Evolutionary conservation across 2,329 filamentous ascomycete species (phyloP).

Genomic region (Hypoxylon sp.): DNA sequence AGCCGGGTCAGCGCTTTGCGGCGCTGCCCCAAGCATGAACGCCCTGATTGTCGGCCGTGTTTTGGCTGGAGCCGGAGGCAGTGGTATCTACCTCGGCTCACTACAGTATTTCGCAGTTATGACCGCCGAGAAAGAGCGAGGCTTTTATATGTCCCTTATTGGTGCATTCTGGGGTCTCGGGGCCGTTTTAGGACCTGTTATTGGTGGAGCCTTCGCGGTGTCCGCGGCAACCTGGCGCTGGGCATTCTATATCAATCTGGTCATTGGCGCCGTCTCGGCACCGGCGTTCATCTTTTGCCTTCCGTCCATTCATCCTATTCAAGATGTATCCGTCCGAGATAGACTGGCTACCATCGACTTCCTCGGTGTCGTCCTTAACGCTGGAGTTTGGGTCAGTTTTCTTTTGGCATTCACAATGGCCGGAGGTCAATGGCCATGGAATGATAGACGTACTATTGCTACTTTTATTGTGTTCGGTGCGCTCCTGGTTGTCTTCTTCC

Average conservation of each 20-base stretch:
- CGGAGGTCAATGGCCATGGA: conserved; percentile 63
- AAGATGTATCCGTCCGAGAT: conserved; percentile 44
- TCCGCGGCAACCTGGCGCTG: conserved; percentile 57
- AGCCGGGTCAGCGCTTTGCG: conserved; percentile 58
- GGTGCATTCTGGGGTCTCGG: conserved; percentile 57
- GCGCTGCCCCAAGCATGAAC: conserved; percentile 57
- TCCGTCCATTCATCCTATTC: conserved; percentile 45
- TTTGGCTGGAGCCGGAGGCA: conserved; percentile 57
- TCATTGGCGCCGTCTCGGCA: conserved; percentile 50
- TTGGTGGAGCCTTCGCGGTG: conserved; percentile 58
- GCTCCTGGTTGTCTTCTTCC: conserved; percentile 56
- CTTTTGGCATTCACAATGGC: conserved; percentile 65
- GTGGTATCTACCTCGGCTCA: conserved; percentile 54
- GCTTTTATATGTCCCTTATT: conserved; percentile 55
- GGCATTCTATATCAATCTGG: conserved; percentile 60
- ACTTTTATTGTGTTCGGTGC: conserved; percentile 61
- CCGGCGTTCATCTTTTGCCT: conserved; percentile 53
- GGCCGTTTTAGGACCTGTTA: conserved; percentile 55
- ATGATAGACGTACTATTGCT: conserved; percentile 59
- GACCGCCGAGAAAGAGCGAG: conserved; percentile 46
- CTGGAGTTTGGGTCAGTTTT: conserved; percentile 57
- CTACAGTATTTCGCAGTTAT: conserved; percentile 10
- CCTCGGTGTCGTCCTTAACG: conserved; percentile 61
- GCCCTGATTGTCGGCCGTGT: conserved; percentile 60
- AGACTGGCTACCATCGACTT: conserved; percentile 60